These are phyloP conservation scores for Alnus glutinosa DNA, from an alignment of 306 rosid species.

Conservation along the genomic window DNA sequence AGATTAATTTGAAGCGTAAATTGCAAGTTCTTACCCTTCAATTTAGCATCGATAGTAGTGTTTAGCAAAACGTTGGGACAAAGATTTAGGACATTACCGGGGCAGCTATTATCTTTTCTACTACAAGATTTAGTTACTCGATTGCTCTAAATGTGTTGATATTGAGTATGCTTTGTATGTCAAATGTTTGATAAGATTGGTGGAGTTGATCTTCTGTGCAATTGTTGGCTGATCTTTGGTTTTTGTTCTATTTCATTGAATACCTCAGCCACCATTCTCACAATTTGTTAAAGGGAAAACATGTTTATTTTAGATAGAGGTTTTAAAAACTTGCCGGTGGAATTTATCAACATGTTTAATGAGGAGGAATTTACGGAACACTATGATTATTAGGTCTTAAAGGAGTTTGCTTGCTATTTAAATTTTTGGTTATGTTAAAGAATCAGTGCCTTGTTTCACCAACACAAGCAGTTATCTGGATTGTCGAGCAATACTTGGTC, in stretches of 20 bases:
- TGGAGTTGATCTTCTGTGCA: conserved; percentile 17
- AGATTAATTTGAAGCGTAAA: not conserved
- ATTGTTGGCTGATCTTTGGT: conserved; percentile 8
- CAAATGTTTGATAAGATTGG: not conserved
- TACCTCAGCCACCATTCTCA: conserved; percentile 1
- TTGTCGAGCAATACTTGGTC: not conserved
- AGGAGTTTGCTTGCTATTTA: not conserved
- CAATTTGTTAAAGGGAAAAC: not conserved
- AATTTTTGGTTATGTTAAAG: not conserved
- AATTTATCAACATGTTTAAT: not conserved
- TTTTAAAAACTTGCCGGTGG: not conserved
- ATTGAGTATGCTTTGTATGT: not conserved
- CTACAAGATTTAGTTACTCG: not conserved
- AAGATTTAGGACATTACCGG: not conserved
- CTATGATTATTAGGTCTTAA: not conserved
- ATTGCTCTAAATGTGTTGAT: not conserved
- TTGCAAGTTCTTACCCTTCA: too few species aligned
- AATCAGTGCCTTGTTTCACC: not conserved
- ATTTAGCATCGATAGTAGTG: not conserved
- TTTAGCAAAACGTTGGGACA: not conserved
- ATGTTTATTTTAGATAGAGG: not conserved
- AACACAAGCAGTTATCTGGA: not conserved
- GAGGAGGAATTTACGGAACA: not conserved
- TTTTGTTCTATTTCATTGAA: not conserved
- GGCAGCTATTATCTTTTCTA: not conserved